phyloP scores from a whole-genome alignment of 495 filamentous ascomycete species.

The Pseudomonodictys pantanalensis region DNA sequence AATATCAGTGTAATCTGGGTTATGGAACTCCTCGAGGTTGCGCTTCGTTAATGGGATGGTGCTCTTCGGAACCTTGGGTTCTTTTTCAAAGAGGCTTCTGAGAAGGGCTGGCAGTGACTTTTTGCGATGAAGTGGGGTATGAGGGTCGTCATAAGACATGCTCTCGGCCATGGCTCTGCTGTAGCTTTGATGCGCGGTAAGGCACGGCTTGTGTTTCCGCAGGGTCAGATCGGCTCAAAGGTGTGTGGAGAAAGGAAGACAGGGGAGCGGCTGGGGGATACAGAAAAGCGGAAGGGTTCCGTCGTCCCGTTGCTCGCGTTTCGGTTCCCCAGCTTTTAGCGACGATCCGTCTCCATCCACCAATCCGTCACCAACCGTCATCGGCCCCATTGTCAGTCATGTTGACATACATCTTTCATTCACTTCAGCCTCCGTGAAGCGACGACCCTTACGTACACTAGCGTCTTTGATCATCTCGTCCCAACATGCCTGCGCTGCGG shows the following conservation, averaged over 20 bases:
- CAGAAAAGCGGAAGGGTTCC: not conserved
- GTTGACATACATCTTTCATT: not conserved
- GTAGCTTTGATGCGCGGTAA: constrained; percentile 26
- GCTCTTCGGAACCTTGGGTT: constrained; percentile 25
- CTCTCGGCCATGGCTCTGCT: constrained; percentile 17
- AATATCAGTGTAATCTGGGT: constrained; percentile 37
- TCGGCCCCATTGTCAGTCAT: not conserved
- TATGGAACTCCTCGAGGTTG: constrained; percentile 37
- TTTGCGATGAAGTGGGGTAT: constrained; percentile 30
- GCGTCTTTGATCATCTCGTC: not conserved
- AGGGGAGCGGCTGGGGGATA: not conserved
- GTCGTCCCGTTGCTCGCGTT: not conserved
- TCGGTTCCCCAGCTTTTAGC: not conserved
- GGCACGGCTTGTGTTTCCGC: constrained; percentile 5
- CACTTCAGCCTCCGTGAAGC: constrained; percentile 3
- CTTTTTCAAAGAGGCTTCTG: constrained; percentile 15
- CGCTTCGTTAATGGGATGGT: constrained; percentile 30
- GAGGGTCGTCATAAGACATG: constrained; percentile 30
- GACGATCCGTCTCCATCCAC: not conserved
- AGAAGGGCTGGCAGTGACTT: constrained; percentile 14
- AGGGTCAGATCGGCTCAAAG: not conserved
- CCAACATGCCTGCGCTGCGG: constrained; percentile 51
- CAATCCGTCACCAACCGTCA: not conserved
- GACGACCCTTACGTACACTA: not conserved
- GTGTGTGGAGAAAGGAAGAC: not conserved